phyloP scores from a whole-genome alignment of 2,329 filamentous ascomycete genomes.

The Epichloe sp. region DNA sequence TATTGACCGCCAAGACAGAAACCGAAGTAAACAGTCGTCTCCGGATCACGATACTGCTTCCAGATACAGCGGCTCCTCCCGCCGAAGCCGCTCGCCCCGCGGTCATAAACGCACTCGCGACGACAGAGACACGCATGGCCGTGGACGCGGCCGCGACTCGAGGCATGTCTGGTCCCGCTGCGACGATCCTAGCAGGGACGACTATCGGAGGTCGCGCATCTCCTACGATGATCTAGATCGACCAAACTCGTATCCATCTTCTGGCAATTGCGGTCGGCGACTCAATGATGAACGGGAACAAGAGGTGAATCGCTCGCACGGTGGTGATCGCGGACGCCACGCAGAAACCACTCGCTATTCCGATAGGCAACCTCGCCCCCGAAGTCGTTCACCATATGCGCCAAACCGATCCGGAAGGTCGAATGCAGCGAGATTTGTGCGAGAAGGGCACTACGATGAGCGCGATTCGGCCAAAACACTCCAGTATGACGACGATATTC shows the following conservation, averaged over 20 bases:
- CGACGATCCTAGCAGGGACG: slow-evolving; percentile 40
- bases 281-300: slow-evolving; percentile 29
- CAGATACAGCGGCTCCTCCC: slow-evolving; percentile 27
- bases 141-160: slow-evolving; percentile 32
- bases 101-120: slow-evolving; percentile 56
- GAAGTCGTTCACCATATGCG: slow-evolving; percentile 37
- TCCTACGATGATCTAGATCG: slow-evolving; percentile 46
- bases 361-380: slow-evolving; percentile 43
- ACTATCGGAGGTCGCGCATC: slow-evolving; percentile 32
- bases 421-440: slow-evolving; percentile 21
- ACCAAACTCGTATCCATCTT: slow-evolving; percentile 21
- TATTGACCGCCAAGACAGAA: slow-evolving; percentile 91
- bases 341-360: slow-evolving; percentile 19
- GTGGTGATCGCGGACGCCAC: slow-evolving; percentile 22
- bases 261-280: slow-evolving; percentile 1
- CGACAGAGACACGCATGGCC: slow-evolving; percentile 44
- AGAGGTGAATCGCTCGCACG: slow-evolving; percentile 9
- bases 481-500: slow-evolving; percentile 4
- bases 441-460: slow-evolving; percentile 11
- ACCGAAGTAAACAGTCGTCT: slow-evolving; percentile 47
- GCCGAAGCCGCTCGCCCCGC: slow-evolving; percentile 46
- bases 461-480: slow-evolving; percentile 5
- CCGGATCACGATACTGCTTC: slow-evolving; percentile 37
- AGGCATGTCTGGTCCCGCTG: slow-evolving; percentile 49
- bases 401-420: slow-evolving; percentile 24